Conservation (phyloP, 257 asterid species). For the Solanum dulcamara region DNA sequence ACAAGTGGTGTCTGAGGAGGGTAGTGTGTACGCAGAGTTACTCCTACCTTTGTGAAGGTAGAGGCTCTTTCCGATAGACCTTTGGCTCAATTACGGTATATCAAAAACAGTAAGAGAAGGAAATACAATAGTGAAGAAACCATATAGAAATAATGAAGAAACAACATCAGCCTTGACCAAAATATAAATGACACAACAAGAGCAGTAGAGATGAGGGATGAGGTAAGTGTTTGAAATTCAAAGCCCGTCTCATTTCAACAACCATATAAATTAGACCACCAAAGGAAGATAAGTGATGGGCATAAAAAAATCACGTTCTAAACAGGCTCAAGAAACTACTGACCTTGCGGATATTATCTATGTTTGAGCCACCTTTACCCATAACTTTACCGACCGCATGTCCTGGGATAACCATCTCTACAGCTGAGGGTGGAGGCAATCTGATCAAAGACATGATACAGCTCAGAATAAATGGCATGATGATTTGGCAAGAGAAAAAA, state of each 20-base stretch:
- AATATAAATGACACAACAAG: background rate
- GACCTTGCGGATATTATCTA: conserved; percentile 92
- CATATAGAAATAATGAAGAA: background rate
- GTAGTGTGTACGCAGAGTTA: background rate
- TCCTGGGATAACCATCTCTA: conserved; percentile 85
- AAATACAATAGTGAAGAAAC: background rate
- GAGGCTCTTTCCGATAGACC: background rate
- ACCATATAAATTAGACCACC: background rate
- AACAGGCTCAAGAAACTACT: background rate
- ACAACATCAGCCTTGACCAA: background rate
- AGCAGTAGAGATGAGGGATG: background rate
- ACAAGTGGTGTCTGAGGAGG: too few species aligned
- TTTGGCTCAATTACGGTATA: background rate
- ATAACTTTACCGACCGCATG: conserved; percentile 77
- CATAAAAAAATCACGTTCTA: background rate
- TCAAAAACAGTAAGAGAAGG: background rate
- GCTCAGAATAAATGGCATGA: background rate
- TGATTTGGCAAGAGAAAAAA: background rate
- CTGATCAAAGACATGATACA: conserved; percentile 23
- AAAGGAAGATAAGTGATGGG: background rate
- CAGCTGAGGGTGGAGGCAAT: conserved; percentile 60
- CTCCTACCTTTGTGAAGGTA: background rate
- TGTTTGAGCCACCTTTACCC: conserved; percentile 81
- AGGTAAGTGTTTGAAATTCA: background rate
- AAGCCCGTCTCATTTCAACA: background rate